A percentile compares a stretch with the other conserved stretches of the same genome.
Evolutionary conservation across 768 basidiomycete species (phyloP).

Genomic region (Lentinula aciculospora): DNA sequence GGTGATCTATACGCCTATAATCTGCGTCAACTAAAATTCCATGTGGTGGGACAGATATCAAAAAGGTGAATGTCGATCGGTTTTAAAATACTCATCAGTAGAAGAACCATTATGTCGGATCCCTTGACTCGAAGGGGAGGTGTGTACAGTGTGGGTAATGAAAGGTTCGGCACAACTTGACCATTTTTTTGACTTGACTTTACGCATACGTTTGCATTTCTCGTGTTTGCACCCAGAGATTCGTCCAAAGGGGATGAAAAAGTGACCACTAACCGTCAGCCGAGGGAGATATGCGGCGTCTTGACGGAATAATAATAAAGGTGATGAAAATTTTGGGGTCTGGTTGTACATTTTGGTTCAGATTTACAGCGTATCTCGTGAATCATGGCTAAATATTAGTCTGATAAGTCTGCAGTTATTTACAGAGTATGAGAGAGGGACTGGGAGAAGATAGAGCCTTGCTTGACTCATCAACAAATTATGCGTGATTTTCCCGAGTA

Average conservation of each 20-base stretch:
- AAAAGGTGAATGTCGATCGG: neutral
- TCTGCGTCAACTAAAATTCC: neutral
- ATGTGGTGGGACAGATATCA: neutral
- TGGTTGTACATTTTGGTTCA: neutral
- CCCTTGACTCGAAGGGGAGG: neutral
- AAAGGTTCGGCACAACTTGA: neutral
- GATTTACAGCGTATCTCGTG: neutral
- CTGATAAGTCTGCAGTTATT: too few relatives aligned
- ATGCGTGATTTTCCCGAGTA: neutral
- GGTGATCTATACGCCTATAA: neutral
- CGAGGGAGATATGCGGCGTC: conserved; percentile 5
- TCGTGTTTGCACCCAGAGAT: neutral
- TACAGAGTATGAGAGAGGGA: too few relatives aligned
- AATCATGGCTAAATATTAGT: neutral
- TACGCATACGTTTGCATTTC: neutral
- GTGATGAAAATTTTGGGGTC: neutral
- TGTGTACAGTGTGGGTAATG: neutral
- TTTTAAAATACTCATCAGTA: conserved; percentile 1
- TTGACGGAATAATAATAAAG: neutral
- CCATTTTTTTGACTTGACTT: neutral
- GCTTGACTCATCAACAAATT: neutral
- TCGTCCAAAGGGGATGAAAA: neutral
- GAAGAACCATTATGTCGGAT: conserved; percentile 1
- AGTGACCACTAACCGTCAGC: neutral
- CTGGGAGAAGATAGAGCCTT: too few relatives aligned